A percentile compares a stretch with the other conserved stretches of the same genome.
Evolutionary conservation across 2,329 filamentous ascomycete species (phyloP).

Genomic region (Ophiostoma pallidulum): DNA sequence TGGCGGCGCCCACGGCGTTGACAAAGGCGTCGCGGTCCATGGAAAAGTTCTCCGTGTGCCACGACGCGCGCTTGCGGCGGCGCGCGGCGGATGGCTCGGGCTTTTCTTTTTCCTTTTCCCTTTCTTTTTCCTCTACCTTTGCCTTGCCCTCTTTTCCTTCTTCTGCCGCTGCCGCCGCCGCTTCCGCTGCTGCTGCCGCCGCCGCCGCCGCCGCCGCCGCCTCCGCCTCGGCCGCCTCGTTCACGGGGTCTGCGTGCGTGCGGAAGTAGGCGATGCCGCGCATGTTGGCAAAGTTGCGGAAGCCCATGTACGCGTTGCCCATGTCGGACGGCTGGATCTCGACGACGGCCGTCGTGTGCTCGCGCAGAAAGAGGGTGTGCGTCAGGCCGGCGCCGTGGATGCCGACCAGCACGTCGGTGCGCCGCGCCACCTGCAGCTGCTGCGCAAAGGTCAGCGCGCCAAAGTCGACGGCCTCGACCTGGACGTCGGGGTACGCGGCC

Average conservation of each 20-base stretch:
- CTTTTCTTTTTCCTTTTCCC: background rate
- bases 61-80: background rate
- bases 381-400: slow-evolving; percentile 34
- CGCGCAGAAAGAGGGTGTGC: slow-evolving; percentile 30
- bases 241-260: too few species aligned
- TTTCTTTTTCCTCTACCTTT: background rate
- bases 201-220: too few species aligned
- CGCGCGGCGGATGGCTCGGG: too few species aligned
- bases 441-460: slow-evolving; percentile 25
- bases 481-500: background rate
- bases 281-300: slow-evolving; percentile 32
- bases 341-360: slow-evolving; percentile 25
- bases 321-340: slow-evolving; percentile 31
- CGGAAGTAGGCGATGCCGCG: too few species aligned
- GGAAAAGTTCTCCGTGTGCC: slow-evolving; percentile 10
- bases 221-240: too few species aligned
- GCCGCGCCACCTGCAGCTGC: slow-evolving; percentile 26
- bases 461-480: slow-evolving; percentile 25
- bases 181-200: too few species aligned
- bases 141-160: background rate
- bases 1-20: slow-evolving; percentile 5
- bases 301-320: slow-evolving; percentile 25
- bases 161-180: too few species aligned
- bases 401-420: slow-evolving; percentile 32
- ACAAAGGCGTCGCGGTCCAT: slow-evolving; percentile 8